Evolutionary conservation across 2,329 filamentous ascomycete species (phyloP).

Genomic region (Cryphonectria naterciae): DNA sequence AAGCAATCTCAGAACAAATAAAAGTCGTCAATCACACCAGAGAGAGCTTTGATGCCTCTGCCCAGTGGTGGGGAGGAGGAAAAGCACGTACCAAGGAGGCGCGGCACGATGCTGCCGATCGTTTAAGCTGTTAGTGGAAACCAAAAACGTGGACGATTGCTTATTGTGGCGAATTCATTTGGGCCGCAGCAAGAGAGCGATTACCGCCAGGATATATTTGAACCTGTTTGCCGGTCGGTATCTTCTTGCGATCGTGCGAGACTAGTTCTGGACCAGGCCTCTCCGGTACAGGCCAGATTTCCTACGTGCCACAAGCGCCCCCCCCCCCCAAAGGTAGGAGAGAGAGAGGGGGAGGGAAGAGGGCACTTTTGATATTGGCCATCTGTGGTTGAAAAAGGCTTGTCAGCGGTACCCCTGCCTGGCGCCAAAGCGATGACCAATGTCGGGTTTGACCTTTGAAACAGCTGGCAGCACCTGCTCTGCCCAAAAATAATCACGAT

Average conservation of each 20-base stretch:
- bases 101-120: neutral
- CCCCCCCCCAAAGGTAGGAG: no score
- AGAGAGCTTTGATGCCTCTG: neutral
- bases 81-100: neutral
- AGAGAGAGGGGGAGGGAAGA: no score
- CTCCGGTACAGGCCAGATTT: neutral
- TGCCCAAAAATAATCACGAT: conserved; percentile 18
- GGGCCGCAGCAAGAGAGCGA: neutral
- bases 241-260: neutral
- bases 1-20: neutral
- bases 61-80: neutral
- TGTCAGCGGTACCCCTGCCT: conserved; percentile 18
- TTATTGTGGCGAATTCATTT: neutral
- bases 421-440: conserved; percentile 26
- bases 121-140: neutral
- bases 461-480: conserved; percentile 20
- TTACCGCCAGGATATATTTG: neutral
- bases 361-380: conserved; percentile 13
- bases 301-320: neutral
- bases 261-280: neutral
- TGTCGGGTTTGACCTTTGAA: conserved; percentile 27
- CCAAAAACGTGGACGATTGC: neutral
- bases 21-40: no score
- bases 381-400: conserved; percentile 18
- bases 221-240: neutral